These are phyloP conservation scores for Lentinula novae-zelandiae DNA, from an alignment of 1,284 basidiomycete genomes.

Conservation along the genomic window DNA sequence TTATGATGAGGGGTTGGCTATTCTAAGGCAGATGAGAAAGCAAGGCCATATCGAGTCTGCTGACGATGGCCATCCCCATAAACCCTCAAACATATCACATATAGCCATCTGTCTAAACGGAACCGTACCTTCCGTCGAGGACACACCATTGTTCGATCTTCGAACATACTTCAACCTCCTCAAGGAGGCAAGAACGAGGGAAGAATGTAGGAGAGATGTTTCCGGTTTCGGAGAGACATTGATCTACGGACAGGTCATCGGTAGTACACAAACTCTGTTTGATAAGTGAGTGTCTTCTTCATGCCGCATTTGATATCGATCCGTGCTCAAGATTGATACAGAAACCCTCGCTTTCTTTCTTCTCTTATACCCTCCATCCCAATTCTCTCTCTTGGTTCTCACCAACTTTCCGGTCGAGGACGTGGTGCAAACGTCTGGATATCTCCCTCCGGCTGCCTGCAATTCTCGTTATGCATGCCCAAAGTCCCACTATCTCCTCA, in stretches of 20 bases:
- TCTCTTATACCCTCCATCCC: conserved; percentile 66
- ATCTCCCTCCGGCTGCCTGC: conserved; percentile 86
- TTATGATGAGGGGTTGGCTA: conserved; percentile 29
- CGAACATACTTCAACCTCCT: conserved; percentile 40
- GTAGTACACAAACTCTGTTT: conserved; percentile 93
- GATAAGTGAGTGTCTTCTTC: conserved; percentile 64
- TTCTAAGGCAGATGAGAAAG: conserved; percentile 29
- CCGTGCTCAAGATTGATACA: conserved; percentile 27
- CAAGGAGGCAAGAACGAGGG: conserved; percentile 25
- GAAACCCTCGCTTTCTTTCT: conserved; percentile 76
- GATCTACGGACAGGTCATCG: conserved; percentile 86
- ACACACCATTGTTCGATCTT: conserved; percentile 59
- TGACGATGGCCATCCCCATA: conserved; percentile 14
- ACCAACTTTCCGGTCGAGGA: conserved; percentile 87
- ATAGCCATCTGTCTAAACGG: conserved; percentile 46
- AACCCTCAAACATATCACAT: conserved; percentile 34
- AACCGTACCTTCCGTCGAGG: conserved; percentile 34
- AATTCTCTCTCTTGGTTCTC: conserved; percentile 74
- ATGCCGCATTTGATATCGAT: not conserved
- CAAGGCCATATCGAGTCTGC: conserved; percentile 13
- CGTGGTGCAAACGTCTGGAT: conserved; percentile 92
- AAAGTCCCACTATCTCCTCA: conserved; percentile 1
- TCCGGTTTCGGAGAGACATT: conserved; percentile 60
- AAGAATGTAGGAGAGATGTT: conserved; percentile 14
- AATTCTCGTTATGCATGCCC: conserved; percentile 77